A percentile compares a stretch with the other conserved stretches of the same genome.
Evolutionary conservation across 192 early-diverging fungal species (phyloP).

Genomic region (Coemansia biformis): DNA sequence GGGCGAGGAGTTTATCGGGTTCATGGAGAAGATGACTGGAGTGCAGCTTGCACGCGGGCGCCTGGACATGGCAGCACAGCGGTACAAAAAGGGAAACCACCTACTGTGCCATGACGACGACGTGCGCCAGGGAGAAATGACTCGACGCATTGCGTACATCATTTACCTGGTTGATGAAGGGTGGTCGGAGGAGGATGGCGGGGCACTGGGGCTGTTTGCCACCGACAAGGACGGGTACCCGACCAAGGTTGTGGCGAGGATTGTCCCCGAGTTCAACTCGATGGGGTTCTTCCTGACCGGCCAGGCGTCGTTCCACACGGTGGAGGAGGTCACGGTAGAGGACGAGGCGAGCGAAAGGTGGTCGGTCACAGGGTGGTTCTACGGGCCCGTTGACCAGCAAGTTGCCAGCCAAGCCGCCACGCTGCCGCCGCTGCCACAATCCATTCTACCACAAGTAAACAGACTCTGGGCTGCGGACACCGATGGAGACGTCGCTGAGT

Average conservation of each 20-base stretch:
- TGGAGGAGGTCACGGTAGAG: conserved; percentile 55
- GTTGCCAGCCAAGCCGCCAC: neutral
- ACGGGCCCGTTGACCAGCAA: conserved; percentile 39
- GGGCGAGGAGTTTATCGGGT: conserved; percentile 55
- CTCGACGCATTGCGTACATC: conserved; percentile 65
- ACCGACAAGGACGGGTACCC: conserved; percentile 52
- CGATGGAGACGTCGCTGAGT: neutral
- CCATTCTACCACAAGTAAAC: conserved; percentile 4
- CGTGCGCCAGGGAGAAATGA: conserved; percentile 55
- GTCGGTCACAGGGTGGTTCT: conserved; percentile 66
- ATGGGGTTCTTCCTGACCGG: conserved; percentile 59
- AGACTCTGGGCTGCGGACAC: neutral
- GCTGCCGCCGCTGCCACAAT: conserved; percentile 7
- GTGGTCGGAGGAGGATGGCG: conserved; percentile 62
- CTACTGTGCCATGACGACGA: conserved; percentile 72
- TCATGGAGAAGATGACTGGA: conserved; percentile 60
- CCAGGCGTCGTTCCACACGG: conserved; percentile 55
- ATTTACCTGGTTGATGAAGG: conserved; percentile 64
- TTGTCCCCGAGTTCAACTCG: conserved; percentile 54
- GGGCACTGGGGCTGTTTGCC: conserved; percentile 58
- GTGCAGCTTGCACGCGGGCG: conserved; percentile 54
- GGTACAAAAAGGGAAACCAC: conserved; percentile 59
- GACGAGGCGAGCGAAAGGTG: conserved; percentile 42
- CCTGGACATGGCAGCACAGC: conserved; percentile 63
- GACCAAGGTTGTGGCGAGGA: conserved; percentile 28